Conservation (phyloP, 164 flowering plant species). For the Kalanchoe fedtschenkoi region DNA sequence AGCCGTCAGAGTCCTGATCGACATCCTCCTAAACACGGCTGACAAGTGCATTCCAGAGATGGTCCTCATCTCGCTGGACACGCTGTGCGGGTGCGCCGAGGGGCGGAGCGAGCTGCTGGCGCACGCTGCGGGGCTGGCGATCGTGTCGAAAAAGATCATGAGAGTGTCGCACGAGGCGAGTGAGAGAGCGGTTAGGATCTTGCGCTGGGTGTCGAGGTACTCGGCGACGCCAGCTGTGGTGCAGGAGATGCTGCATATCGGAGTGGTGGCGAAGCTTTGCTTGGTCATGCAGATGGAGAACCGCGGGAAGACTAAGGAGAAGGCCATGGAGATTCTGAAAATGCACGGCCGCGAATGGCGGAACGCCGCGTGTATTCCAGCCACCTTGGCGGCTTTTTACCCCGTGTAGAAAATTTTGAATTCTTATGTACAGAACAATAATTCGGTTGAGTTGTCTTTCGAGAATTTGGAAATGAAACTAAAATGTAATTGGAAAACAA, state of each 20-base stretch:
- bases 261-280: constrained; percentile 62
- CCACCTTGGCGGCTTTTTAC: constrained; percentile 20
- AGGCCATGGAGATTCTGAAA: constrained; percentile 36
- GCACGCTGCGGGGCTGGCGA: constrained; percentile 58
- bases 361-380: constrained; percentile 39
- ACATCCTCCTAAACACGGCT: constrained; percentile 33
- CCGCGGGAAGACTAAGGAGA: constrained; percentile 32
- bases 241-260: constrained; percentile 60
- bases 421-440: not conserved
- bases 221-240: constrained; percentile 29
- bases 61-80: constrained; percentile 32
- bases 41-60: constrained; percentile 39
- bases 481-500: too few relatives aligned
- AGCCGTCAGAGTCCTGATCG: constrained; percentile 34
- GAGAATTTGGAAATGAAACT: too few relatives aligned
- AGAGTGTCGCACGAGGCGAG: constrained; percentile 58
- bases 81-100: constrained; percentile 54
- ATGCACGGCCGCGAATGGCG: constrained; percentile 43
- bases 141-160: constrained; percentile 61
- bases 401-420: constrained; percentile 9
- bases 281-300: constrained; percentile 43
- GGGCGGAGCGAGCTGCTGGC: constrained; percentile 53
- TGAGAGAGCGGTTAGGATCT: constrained; percentile 56
- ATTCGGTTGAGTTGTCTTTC: too few relatives aligned
- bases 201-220: constrained; percentile 34